Percentiles rank a stretch among this genome's conserved stretches.
Evolutionary conservation across 1,284 basidiomycete genomes (phyloP).

Genomic region (Tilletia setariae): DNA sequence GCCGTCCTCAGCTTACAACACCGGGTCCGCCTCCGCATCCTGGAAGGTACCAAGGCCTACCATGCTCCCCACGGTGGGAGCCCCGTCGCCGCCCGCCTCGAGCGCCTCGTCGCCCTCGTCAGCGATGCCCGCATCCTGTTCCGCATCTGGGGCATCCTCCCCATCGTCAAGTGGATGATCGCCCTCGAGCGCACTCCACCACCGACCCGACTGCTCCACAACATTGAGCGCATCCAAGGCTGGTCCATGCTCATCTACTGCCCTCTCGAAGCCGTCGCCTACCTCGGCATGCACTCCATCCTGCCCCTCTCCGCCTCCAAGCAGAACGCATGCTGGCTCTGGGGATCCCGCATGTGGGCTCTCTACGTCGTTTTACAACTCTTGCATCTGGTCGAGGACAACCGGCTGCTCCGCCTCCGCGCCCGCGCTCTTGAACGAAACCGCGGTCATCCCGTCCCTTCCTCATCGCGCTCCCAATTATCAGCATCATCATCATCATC

Average conservation of each 20-base stretch:
- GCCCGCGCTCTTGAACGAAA: slow-evolving; percentile 47
- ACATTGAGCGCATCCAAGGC: slow-evolving; percentile 52
- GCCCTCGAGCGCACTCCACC: slow-evolving; percentile 44
- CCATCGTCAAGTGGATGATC: slow-evolving; percentile 53
- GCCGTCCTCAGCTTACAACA: slow-evolving; percentile 45
- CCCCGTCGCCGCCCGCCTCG: slow-evolving; percentile 30
- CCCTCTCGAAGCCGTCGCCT: slow-evolving; percentile 51
- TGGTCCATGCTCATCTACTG: slow-evolving; percentile 53
- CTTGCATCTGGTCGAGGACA: slow-evolving; percentile 51
- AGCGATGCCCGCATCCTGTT: slow-evolving; percentile 47
- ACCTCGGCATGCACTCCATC: slow-evolving; percentile 47
- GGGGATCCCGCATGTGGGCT: slow-evolving; percentile 46
- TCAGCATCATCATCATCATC: background rate
- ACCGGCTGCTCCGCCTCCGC: slow-evolving; percentile 47
- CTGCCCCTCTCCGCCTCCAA: slow-evolving; percentile 35
- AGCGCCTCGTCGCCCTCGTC: slow-evolving; percentile 36
- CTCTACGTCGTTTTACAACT: slow-evolving; percentile 51
- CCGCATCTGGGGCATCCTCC: slow-evolving; percentile 53
- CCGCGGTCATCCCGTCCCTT: slow-evolving; percentile 45
- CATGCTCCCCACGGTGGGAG: slow-evolving; percentile 30
- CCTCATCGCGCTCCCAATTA: background rate
- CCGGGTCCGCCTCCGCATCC: slow-evolving; percentile 33
- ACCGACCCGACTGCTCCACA: slow-evolving; percentile 44
- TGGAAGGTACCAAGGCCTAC: slow-evolving; percentile 30
- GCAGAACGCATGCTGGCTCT: slow-evolving; percentile 44